These are phyloP conservation scores for Cytospora leucostoma DNA, from an alignment of 2,329 filamentous ascomycete species.

Conservation along the genomic window DNA sequence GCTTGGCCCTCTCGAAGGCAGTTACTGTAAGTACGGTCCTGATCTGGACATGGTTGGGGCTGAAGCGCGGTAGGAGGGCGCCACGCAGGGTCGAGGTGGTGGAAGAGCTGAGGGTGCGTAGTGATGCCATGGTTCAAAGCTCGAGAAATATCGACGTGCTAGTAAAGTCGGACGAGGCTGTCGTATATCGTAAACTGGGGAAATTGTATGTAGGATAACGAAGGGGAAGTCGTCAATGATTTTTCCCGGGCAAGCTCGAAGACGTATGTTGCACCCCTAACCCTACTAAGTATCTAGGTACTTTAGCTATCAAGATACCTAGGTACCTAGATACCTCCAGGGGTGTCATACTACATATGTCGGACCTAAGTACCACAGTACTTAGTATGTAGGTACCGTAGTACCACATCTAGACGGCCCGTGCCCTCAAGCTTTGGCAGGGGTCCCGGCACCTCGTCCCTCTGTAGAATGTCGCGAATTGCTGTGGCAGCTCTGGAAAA, in stretches of 20 bases:
- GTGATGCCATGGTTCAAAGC: neutral
- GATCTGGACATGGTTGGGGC: neutral
- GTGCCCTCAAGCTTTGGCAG: neutral
- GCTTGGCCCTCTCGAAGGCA: neutral
- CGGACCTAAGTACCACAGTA: neutral
- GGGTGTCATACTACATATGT: too few relatives aligned
- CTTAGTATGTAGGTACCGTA: neutral
- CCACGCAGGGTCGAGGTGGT: neutral
- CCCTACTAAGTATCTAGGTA: too few relatives aligned
- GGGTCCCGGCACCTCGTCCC: neutral
- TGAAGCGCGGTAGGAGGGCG: neutral
- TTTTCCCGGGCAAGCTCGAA: too few relatives aligned
- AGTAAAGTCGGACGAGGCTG: neutral
- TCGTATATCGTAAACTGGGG: neutral
- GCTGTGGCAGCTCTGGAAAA: conserved; percentile 20
- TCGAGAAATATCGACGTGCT: neutral
- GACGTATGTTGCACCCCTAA: too few relatives aligned
- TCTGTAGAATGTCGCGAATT: conserved; percentile 12
- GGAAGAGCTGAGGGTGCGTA: neutral
- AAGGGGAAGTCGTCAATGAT: neutral
- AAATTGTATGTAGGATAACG: neutral
- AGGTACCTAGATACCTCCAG: too few relatives aligned
- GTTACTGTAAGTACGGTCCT: neutral
- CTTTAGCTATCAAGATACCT: too few relatives aligned
- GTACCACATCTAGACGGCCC: neutral